Base-by-base conservation (phyloP, 1,284 basidiomycete genomes). In the Albatrellus sp. region DNA sequence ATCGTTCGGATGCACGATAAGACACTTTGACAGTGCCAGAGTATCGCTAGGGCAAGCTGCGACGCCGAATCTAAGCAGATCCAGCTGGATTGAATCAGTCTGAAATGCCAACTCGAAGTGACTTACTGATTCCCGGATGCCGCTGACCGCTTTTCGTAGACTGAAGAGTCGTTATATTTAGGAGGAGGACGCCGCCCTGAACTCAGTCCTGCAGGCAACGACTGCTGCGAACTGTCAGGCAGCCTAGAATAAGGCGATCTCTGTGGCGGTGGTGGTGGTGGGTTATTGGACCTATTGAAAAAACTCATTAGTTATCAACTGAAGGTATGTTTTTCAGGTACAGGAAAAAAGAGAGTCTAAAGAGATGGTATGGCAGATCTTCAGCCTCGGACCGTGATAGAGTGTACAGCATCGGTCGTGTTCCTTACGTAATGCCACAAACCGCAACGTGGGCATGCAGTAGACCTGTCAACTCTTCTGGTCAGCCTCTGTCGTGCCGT, bases 21-120 rank as follows among this genome's bases (percentile, higher is more conserved):
- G 60, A 50, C 86, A 80, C 60, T 92, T 93, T n/a, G 77, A 75
- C 48, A 90, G 67, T 0, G 89, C 90, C 30, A 90, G 71, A 10
- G 72, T 56, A 40, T 80, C 72, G 52, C 65, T 79, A 0, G 83
- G 80, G 44, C 70, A 65, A 19, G 63, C 55, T 5, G 72, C 71
- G 14, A 88, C 79, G 14, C 59, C 59, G 55, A 72, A 87, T 19
- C 80, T 83, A 35, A 12, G 9, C 19, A n/a, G 17, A 19, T 11
- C 14, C 12, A 36, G 37, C 35, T 17, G 20, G 40, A 24, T 24
- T 24, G 24, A 24, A 24, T 24, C 24, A 24, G 24, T 24, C 24
- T 24, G 3, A 24, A 24, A 24, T 7, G 24, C 24, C 7, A 7
- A 24, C 24, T 4, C 7, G 24, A 24, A 24, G 24, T 7, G 7